Evolutionary conservation across 768 basidiomycete genomes (phyloP), one percentile per base, ranked within the genome.

Genomic region (Russula ochroleuca): DNA sequence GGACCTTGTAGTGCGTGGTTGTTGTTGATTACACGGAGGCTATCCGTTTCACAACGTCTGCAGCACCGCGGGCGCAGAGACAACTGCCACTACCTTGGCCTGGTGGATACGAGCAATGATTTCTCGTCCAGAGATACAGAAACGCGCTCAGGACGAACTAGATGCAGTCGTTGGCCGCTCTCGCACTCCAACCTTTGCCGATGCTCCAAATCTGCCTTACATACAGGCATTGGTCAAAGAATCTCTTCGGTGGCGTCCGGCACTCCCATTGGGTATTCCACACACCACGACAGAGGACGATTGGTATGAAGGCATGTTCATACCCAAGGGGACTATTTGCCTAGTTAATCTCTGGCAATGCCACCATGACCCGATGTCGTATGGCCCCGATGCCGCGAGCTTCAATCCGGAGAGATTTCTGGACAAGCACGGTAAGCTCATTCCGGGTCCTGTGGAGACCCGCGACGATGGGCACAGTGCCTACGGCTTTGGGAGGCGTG

Each of bases 261-360:
- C 37, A 7, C 37, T 59, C 2, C 43, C 57, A 28, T 13, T 63
- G 2, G 28, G 41, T 2, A 17, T 57, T 28, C 57, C 59, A 5
- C 61, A 48, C 19, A 23, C 8, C 43, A 49, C 57, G 57, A 57
- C 67, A 62, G 57, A 66, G 56, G 74, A 75, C 47, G 72, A 73
- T 11, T 61, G 59, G 59, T 61, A 61, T 43, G 50, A 61, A 23
- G 59, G 41, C 15, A 52, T 53, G 59, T 64, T 70, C 55, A 76
- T 78, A 28, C 76, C 77, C 1, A 73, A 70, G 40, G 76, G 75
- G 14, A 74, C 75, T 0, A 68, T 74, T 4, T 68, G 76, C 37
- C 59, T 76, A 23, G 69, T 65, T 8, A 75, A 75, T 38, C 41
- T 61, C 13, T 64, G 67, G 59, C 52, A 51, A 15, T 31, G 47